phyloP scores from a whole-genome alignment of 805 yeast genomes.

The Lipomyces yamanashiensis region DNA sequence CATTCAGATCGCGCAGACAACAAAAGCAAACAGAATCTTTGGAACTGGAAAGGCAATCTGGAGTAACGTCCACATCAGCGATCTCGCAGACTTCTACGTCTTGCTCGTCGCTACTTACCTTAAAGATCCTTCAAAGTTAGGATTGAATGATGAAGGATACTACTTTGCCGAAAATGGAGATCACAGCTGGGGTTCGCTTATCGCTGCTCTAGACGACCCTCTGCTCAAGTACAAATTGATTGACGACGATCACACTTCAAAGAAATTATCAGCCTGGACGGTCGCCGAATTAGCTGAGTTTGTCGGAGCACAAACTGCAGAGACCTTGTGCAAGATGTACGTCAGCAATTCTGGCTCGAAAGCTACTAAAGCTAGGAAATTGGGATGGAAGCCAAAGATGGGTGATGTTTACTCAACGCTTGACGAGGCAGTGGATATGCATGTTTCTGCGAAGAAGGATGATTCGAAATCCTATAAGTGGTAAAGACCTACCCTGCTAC shows the following conservation, averaged over 20 bases:
- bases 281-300: neutral
- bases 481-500: neutral
- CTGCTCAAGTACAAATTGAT: conserved; percentile 33
- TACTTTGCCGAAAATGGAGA: conserved; percentile 47
- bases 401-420: conserved; percentile 17
- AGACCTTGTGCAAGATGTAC: neutral
- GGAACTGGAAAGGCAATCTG: conserved; percentile 46
- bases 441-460: neutral
- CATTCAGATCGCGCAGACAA: conserved; percentile 36
- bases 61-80: conserved; percentile 48
- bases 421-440: conserved; percentile 36
- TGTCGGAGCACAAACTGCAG: neutral
- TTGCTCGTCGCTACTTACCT: conserved; percentile 42
- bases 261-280: conserved; percentile 7
- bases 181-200: conserved; percentile 45
- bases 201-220: conserved; percentile 39
- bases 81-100: conserved; percentile 45
- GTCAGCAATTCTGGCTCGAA: conserved; percentile 20
- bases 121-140: conserved; percentile 38
- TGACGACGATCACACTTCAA: conserved; percentile 17
- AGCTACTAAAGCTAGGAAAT: conserved; percentile 23
- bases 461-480: neutral
- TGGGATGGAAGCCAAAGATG: conserved; percentile 30
- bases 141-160: conserved; percentile 46
- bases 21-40: conserved; percentile 42